Base-by-base conservation (phyloP, 192 early-diverging fungal species). In the Kappamyces sp. region DNA sequence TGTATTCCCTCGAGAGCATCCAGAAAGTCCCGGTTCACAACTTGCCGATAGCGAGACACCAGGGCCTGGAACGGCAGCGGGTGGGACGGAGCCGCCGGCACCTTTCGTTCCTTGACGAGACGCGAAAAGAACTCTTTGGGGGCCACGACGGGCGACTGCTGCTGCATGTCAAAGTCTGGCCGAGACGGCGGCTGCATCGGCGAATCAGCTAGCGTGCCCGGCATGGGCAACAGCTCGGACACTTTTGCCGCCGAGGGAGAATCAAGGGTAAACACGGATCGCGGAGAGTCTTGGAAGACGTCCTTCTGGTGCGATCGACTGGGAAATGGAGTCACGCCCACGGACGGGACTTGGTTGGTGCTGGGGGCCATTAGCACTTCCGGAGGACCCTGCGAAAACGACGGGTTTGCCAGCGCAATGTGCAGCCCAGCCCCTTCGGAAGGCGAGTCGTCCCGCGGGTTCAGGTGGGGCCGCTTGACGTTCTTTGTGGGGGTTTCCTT, bases 401-500 rank as follows among this genome's bases (percentile, higher is more conserved):
- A 64, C 31, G 11, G 37, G 48, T 64, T 35, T 57, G 58, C 5
- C 12, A 39, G 5, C 61, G 55, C 37, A 62, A 62, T 1, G 57
- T 47, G 29, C 49, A 42, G 40, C 51, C 57, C 11, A 15, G 31
- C 22, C 54, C 11, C 6, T 55, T 15, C 36, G 30, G 30, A n/a
- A 55, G 46, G 54, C 42, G 22, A 32, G 11, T 9, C n/a, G 51
- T 9, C 30, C 12, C 9, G 51, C 38, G 12, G 22, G 29, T 67
- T 43, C 9, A 67, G 39, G 52, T 72, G 61, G 36, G 48, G 33
- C 31, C 62, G 54, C 33, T 68, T 72, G 5, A 54, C 43, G 51
- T 49, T 59, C 45, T 72, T 72, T 9, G 60, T 40, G 36, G 71
- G 71, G 0, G 60, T 57, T 36, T 72, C 71, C 46, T 58, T 47